phyloP scores from a whole-genome alignment of 2,329 filamentous ascomycete genomes.

The Penicillium sp. region DNA sequence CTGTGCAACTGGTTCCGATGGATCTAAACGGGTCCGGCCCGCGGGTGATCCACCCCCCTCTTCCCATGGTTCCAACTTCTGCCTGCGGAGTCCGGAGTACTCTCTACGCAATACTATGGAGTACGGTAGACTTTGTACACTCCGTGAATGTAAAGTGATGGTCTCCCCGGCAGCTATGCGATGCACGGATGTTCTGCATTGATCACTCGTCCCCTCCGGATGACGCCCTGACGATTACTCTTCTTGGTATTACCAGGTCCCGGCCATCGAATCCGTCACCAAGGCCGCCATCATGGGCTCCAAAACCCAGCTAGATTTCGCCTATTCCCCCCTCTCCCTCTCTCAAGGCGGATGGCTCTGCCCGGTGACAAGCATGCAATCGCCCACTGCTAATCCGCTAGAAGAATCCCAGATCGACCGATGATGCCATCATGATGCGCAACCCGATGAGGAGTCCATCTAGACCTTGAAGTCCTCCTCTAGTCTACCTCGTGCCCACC shows the following conservation, averaged over 20 bases:
- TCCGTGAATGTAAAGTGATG: background rate
- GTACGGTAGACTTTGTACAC: too few species aligned
- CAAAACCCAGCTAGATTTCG: background rate
- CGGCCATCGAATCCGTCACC: background rate
- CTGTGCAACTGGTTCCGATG: background rate
- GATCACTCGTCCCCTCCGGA: slow-evolving; percentile 29
- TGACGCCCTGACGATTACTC: slow-evolving; percentile 14
- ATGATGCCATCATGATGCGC: slow-evolving; percentile 14
- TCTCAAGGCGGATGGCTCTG: background rate
- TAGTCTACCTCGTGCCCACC: background rate
- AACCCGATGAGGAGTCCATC: background rate
- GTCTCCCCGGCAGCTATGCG: background rate
- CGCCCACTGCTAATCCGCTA: background rate
- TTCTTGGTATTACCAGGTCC: background rate
- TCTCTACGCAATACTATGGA: too few species aligned
- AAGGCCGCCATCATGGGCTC: background rate
- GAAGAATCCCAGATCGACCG: background rate
- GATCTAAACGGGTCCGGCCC: slow-evolving; percentile 28
- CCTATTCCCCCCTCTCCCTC: background rate
- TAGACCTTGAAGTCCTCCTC: too few species aligned
- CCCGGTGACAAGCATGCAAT: background rate
- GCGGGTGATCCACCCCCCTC: slow-evolving; percentile 23
- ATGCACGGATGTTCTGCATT: slow-evolving; percentile 27
- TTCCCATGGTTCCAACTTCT: slow-evolving; percentile 12
- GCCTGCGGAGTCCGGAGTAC: slow-evolving; percentile 3